phyloP scores from a whole-genome alignment of 2,329 filamentous ascomycete genomes.

The Claviceps sp. region DNA sequence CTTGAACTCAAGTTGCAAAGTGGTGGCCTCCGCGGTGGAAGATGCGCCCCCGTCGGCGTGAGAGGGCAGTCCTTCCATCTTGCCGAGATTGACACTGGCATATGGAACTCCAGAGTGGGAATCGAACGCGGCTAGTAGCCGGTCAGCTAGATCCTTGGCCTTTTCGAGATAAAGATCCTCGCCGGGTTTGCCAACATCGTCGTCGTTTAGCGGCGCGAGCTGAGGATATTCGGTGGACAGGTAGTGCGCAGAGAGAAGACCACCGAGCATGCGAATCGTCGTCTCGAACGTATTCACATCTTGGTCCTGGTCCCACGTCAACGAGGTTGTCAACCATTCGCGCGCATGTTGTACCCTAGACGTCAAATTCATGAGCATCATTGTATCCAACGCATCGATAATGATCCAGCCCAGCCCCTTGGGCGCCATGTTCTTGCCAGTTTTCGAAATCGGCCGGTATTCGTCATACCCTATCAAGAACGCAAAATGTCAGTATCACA shows the following conservation, averaged over 20 bases:
- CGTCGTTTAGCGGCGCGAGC: conserved; percentile 60
- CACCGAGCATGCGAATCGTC: conserved; percentile 93
- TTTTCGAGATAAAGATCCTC: conserved; percentile 95
- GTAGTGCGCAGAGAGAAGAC: conserved; percentile 85
- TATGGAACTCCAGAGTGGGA: conserved; percentile 77
- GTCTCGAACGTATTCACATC: conserved; percentile 98
- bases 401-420: conserved; percentile 97
- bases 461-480: conserved; percentile 57
- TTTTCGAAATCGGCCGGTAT: conserved; percentile 72
- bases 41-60: conserved; percentile 79
- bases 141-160: conserved; percentile 81
- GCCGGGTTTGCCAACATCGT: conserved; percentile 58
- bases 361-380: conserved; percentile 97
- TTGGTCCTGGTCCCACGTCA: conserved; percentile 84
- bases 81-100: conserved; percentile 78
- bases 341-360: conserved; percentile 70
- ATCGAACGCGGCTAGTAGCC: conserved; percentile 77
- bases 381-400: conserved; percentile 84
- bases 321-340: conserved; percentile 70
- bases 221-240: conserved; percentile 71
- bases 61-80: conserved; percentile 61
- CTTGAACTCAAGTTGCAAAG: conserved; percentile 90
- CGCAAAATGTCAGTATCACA: neutral
- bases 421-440: conserved; percentile 69
- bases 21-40: conserved; percentile 87